A percentile compares a stretch with the other conserved stretches of the same genome.
phyloP scores from a whole-genome alignment of 2,329 filamentous ascomycete species.

The Alternaria ethzedia region DNA sequence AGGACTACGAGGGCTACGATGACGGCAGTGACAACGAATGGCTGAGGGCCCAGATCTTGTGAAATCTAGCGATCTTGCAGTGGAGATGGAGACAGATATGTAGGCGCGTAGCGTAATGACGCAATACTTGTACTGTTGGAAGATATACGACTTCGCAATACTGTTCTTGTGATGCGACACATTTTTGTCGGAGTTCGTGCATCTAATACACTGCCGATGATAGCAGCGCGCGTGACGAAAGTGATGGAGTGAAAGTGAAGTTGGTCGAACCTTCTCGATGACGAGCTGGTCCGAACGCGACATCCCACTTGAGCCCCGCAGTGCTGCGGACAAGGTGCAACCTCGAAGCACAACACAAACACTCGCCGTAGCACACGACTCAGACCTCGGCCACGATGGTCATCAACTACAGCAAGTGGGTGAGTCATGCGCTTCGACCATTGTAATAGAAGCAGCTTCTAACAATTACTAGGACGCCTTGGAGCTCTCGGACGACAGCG shows the following conservation, averaged over 20 bases:
- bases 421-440: conserved; percentile 42
- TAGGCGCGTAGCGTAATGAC: background rate
- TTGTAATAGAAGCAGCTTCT: background rate
- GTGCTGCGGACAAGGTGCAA: conserved; percentile 13
- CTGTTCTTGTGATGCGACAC: background rate
- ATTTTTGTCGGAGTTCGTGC: background rate
- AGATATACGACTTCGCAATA: background rate
- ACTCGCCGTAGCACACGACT: conserved; percentile 7
- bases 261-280: conserved; percentile 34
- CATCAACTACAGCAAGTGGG: conserved; percentile 78
- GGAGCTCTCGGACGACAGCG: conserved; percentile 97
- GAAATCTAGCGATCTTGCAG: background rate
- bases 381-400: conserved; percentile 51
- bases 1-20: background rate
- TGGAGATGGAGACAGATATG: background rate
- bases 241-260: conserved; percentile 16
- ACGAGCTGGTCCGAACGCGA: conserved; percentile 14
- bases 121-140: background rate
- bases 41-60: background rate
- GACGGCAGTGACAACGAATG: background rate
- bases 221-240: background rate
- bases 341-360: conserved; percentile 20
- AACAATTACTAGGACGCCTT: conserved; percentile 71
- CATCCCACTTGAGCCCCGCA: conserved; percentile 27
- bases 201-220: too few relatives aligned